Conservation (phyloP, 192 early-diverging fungal genomes). For the Haplosporangium gracile region DNA sequence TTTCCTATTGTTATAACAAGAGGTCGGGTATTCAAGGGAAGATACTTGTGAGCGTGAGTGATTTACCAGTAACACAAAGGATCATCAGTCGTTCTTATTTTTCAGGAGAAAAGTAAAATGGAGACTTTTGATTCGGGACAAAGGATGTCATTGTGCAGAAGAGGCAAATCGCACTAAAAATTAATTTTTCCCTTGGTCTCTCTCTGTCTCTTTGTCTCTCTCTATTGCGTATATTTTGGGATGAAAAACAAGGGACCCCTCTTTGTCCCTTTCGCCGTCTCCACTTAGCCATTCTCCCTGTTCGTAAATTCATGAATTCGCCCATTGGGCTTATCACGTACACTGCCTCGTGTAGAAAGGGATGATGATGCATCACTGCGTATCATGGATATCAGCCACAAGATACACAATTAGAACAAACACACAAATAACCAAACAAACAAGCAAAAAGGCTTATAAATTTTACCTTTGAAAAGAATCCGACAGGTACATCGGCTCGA, state of each 20-base stretch:
- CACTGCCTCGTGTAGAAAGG: neutral
- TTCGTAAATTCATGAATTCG: neutral
- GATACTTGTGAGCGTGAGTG: neutral
- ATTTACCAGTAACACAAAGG: neutral
- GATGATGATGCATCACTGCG: neutral
- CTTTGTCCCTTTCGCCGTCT: neutral
- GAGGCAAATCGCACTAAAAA: neutral
- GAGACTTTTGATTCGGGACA: neutral
- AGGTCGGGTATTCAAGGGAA: neutral
- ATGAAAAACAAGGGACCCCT: neutral
- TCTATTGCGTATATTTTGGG: neutral
- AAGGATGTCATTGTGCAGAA: slow-evolving; percentile 5
- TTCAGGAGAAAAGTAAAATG: neutral
- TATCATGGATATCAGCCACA: neutral
- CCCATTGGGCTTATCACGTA: neutral
- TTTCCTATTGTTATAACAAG: slow-evolving; percentile 71
- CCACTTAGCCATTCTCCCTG: neutral
- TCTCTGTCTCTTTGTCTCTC: too few relatives aligned
- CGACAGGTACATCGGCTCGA: slow-evolving; percentile 79
- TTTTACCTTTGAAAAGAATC: slow-evolving; percentile 95
- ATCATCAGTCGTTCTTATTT: neutral
- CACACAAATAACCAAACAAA: neutral
- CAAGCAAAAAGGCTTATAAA: neutral
- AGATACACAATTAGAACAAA: neutral
- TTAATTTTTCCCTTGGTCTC: neutral